These are phyloP conservation scores for Cephalotrichum gorgonifer DNA, from an alignment of 2,329 filamentous ascomycete species.

Conservation along the genomic window DNA sequence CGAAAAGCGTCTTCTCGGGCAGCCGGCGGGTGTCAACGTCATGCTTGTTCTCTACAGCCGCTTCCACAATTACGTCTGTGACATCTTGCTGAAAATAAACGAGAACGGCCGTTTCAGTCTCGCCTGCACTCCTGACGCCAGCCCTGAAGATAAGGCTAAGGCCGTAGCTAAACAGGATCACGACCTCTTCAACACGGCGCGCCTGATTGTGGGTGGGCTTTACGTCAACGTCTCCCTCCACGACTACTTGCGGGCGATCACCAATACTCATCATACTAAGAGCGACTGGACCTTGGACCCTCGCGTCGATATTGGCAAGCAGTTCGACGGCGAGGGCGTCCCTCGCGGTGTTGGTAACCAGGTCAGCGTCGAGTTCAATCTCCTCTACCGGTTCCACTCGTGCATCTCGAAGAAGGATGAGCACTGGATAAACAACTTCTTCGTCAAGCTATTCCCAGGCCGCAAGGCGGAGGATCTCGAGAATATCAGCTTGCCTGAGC, in stretches of 20 bases:
- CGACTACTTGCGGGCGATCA: conserved; percentile 52
- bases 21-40: conserved; percentile 58
- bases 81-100: conserved; percentile 54
- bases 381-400: conserved; percentile 57
- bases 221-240: conserved; percentile 46
- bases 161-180: conserved; percentile 33
- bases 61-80: conserved; percentile 60
- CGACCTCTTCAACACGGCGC: conserved; percentile 45
- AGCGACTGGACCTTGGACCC: conserved; percentile 55
- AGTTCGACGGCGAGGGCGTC: conserved; percentile 31
- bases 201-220: conserved; percentile 40
- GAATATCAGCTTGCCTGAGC: conserved; percentile 23
- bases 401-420: conserved; percentile 51
- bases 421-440: conserved; percentile 47
- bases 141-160: conserved; percentile 17
- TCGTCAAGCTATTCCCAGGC: conserved; percentile 31
- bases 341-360: conserved; percentile 53
- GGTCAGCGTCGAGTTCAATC: conserved; percentile 58
- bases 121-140: conserved; percentile 16
- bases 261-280: conserved; percentile 47
- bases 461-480: conserved; percentile 18
- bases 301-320: conserved; percentile 44
- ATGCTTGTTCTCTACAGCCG: conserved; percentile 58
- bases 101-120: conserved; percentile 52
- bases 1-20: conserved; percentile 52